Evolutionary conservation across 257 asterid genomes (phyloP), one percentile per base, ranked within the genome.

Genomic region (Nicotiana sylvestris): DNA sequence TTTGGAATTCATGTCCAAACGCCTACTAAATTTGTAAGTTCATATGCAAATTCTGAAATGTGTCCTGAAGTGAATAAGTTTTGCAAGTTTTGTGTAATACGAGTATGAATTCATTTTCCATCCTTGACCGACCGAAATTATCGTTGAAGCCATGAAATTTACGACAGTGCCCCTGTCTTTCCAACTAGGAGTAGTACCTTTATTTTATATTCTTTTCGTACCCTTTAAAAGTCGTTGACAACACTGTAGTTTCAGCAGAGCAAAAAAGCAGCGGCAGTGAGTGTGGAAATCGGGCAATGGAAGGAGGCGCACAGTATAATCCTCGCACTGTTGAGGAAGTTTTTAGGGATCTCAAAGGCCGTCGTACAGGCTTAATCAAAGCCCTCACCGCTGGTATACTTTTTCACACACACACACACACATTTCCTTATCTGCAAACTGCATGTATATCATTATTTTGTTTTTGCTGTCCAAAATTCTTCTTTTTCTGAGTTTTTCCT

Each of bases 311-410:
- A 81, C 87, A 81, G 67, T 81, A 81, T 46, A 85, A 81, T 68
- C 87, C 87, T 46, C 87, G 85, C 33, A 81, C 87, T 18, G 85
- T 85, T 4, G 87, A 85, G 37, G 87, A 85, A 62, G 84, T 85
- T 51, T 81, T 85, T 57, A 58, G 66, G 27, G 87, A 85, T 56
- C 81, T 81, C 58, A 64, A 76, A 49, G 87, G 85, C 53, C 85
- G 87, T 35, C 87, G 87, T 17, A 55, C 66, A 10, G 87, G 80
- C 37, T 62, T 85, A 76, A 81, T 85, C 87, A 85, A 81, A 81
- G 87, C 87, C 84, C 87, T 85, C 61, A 85, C 87, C 68, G 33
- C 85, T 7, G 87, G 87, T 85, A 81, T 46, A 18, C 67, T 9
- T 77, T 57, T 77, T 56, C 11, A 11, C 70, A 0, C 29, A 3